Conservation (phyloP, 768 basidiomycete genomes). For the Mycena pura region DNA sequence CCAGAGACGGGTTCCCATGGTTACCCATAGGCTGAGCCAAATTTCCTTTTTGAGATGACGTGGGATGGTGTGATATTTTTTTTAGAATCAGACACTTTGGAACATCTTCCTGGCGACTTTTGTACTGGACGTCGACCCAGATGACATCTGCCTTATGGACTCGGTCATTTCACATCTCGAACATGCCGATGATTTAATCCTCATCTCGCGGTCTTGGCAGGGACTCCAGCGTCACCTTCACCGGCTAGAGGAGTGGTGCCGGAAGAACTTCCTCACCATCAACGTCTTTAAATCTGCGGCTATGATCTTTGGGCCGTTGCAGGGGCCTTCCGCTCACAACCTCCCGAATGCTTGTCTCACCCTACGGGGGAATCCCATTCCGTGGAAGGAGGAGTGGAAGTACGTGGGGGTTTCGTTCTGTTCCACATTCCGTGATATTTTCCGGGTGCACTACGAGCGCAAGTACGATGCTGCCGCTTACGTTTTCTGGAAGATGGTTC, state of each 20-base stretch:
- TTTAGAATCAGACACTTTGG: constrained; percentile 12
- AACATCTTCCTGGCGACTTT: constrained; percentile 1
- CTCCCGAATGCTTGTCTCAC: not conserved
- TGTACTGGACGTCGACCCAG: not conserved
- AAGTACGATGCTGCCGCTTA: not conserved
- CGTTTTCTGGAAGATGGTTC: not conserved
- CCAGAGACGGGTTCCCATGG: too few relatives aligned
- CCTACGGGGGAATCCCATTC: not conserved
- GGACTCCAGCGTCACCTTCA: constrained; percentile 29
- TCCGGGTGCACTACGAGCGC: constrained; percentile 5
- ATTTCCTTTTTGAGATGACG: too few relatives aligned
- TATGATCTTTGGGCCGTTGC: constrained; percentile 30
- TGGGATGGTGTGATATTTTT: too few relatives aligned
- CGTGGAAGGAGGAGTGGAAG: constrained; percentile 1
- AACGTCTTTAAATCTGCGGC: constrained; percentile 23
- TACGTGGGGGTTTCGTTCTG: constrained; percentile 19
- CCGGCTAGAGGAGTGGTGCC: constrained; percentile 23
- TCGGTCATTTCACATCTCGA: constrained; percentile 27
- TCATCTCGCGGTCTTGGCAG: constrained; percentile 15
- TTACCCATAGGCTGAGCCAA: too few relatives aligned
- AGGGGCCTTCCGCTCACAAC: not conserved
- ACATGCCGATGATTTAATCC: constrained; percentile 31
- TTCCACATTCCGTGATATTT: constrained; percentile 9
- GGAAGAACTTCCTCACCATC: constrained; percentile 23
- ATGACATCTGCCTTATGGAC: constrained; percentile 18